Base-by-base conservation (phyloP, 2,329 filamentous ascomycete genomes). In the Fusarium sterilihyphosum region DNA sequence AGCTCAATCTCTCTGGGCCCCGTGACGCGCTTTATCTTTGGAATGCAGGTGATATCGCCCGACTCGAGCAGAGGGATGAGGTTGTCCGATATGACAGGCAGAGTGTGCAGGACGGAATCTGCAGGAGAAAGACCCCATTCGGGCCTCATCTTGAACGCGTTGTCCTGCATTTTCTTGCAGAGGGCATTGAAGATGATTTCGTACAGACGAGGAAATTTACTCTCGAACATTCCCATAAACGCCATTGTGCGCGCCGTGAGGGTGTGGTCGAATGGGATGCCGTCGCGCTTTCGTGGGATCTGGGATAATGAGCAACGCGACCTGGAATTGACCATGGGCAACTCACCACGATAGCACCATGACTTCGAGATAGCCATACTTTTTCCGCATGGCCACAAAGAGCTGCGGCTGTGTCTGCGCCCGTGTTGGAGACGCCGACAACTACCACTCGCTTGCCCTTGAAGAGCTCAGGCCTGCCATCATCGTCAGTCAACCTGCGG, bases 391-490 rank as follows among this genome's bases (percentile, higher is more conserved):
- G 75, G 0, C 78, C 78, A 1, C 81, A 75, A 10, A 86, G 77
- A 10, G 78, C 77, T 4, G 82, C 66, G 18, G 78, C 78, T 0
- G 78, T 78, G 31, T 81, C 80, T 24, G 74, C 78, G 4, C 76
- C 77, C 2, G 83, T 85, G 52, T 82, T 84, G 22, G 83, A 83
- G 33, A 86, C 74, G 11, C 86, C 86, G 6, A 87, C 78, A 1
- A 88, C 77, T 2, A 87, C 64, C 5, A 87, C 83, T 16, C 78
- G 84, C 70, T 86, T 84, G 12, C 78, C 82, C 18, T 80, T 78
- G 74, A 85, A 85, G 10, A 71, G 58, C 9, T 79, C 74, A 1
- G 78, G 75, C n/a, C 79, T 79, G 17, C 1, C 9, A n/a, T 2
- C 4, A 4, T 5, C 14, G 8, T 49, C 2, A 44, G 54, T 26